Base-by-base conservation (phyloP, 352 stramenopile species). In the Thalassiosira mediterranea region DNA sequence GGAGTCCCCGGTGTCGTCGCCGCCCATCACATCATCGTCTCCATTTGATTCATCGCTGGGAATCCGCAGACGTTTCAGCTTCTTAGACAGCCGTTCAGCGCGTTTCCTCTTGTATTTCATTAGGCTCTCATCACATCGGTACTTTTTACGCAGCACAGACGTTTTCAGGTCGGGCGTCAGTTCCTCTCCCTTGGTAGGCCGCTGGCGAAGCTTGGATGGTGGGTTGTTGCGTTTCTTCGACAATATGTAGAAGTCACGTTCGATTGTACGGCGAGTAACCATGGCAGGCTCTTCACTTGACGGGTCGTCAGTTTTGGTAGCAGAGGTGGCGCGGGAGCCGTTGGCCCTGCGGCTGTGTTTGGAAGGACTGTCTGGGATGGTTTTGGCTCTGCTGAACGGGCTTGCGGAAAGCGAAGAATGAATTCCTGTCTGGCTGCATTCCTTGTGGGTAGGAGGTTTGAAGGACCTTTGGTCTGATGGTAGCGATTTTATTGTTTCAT, bases 221-320 rank as follows among this genome's bases (percentile, higher is more conserved):
- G 62, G 49, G 3, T 72, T 76, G 38, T 63, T 79, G 23, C 56
- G 62, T 42, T 67, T 76, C 38, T 84, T 84, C 29, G 76, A 73
- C 66, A 86, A 81, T 29, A 76, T 74, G 60, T 84, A 84, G 40
- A 84, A 84, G 37, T 84, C 64, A 31, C 64, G 63, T 68, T 84
- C 76, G 23, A 84, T 84, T 15, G 76, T 80, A 17, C 76, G 64
- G 42, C 64, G 69, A 65, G 60, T 78, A 26, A 78, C 32, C 48
- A 78, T 60, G 31, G 58, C 67, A 52, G 53, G 66, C 40, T 83
- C 66, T 10, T 13, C 62, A 52, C 32, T 19, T 38, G 40, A 4
- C 42, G 46, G 23, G 34, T 48, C 21, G 26, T n/a, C 38, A 28
- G 42, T 25, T 31, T 67, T n/a, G 11, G 34, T 10, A 23, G 15